These are phyloP conservation scores for Leptomonas pyrrhocoris DNA, from an alignment of 208 protist species.

Conservation along the genomic window DNA sequence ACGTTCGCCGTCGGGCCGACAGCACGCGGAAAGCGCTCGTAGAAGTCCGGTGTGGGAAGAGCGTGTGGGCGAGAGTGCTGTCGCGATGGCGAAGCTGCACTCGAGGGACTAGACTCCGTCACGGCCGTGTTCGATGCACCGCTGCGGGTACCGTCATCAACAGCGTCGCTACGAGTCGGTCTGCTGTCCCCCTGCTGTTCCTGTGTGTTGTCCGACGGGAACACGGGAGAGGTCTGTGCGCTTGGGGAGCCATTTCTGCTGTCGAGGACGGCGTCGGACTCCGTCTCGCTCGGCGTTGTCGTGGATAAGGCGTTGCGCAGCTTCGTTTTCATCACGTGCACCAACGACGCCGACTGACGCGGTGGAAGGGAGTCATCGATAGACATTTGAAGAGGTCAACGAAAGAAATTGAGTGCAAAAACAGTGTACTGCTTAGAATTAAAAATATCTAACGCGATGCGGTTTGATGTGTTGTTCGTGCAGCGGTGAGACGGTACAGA, in stretches of 20 bases:
- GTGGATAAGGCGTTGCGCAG: not conserved
- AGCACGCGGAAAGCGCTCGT: constrained; percentile 8
- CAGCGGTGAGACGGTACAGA: no score
- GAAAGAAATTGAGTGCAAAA: no score
- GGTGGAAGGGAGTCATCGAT: not conserved
- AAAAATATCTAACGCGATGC: no score
- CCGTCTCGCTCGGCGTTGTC: not conserved
- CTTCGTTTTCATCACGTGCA: not conserved
- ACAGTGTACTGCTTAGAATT: no score
- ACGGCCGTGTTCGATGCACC: no score
- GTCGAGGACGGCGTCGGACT: not conserved
- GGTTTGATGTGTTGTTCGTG: no score
- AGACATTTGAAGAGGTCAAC: no score
- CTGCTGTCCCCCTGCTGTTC: no score
- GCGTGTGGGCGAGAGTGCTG: not conserved
- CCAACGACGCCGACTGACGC: not conserved
- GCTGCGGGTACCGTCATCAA: not conserved
- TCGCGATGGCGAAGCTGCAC: not conserved
- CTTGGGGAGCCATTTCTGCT: not conserved
- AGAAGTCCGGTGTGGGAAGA: constrained; percentile 3
- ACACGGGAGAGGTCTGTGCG: not conserved
- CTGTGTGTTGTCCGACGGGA: not conserved
- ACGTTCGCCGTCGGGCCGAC: constrained; percentile 8
- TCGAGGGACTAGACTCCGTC: not conserved
- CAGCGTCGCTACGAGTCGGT: no score